Base-by-base conservation (phyloP, 352 stramenopile genomes). In the Halophytophthora polymorphica region DNA sequence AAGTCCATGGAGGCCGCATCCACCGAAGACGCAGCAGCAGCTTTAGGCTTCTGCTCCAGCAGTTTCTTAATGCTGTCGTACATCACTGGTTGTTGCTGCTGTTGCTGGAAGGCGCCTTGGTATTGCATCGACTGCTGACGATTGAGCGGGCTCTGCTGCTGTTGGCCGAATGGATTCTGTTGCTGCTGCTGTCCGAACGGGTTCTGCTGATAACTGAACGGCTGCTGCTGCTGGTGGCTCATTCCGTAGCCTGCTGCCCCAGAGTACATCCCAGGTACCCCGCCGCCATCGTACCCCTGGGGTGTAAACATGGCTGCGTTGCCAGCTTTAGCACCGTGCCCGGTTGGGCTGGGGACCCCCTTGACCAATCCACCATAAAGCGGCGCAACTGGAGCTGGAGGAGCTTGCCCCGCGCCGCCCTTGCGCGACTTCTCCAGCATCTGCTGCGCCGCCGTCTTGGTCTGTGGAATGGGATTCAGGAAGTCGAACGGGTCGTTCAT, bases 61-160 rank as follows among this genome's bases (percentile, higher is more conserved):
- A 90, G 58, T 54, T 90, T 88, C 71, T 87, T 86, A 69, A 88
- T 90, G 58, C 82, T 90, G 61, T 90, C 79, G 64, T 90, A 90
- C 72, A 90, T 87, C 47, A 87, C 64, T 2, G 70, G 72, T 18
- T 66, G 61, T 36, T 75, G 69, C 41, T 59, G 60, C 31, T 39
- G 58, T 15, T 63, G 69, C 38, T 75, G 46, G n/a, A n/a, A n/a
- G n/a, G n/a, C n/a, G n/a, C n/a, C n/a, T n/a, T n/a, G n/a, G n/a
- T n/a, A n/a, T n/a, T n/a, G n/a, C n/a, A n/a, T n/a, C n/a, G n/a
- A n/a, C n/a, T n/a, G n/a, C n/a, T n/a, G n/a, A n/a, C n/a, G 46
- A 18, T 68, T 53, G 39, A 68, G 64, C 31, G 51, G 57, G 38
- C 64, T 70, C 4, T 41, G 56, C 15, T 64, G 63, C 21, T 56